These are phyloP conservation scores for Lactarius vividus DNA, from an alignment of 768 basidiomycete genomes.

Conservation along the genomic window DNA sequence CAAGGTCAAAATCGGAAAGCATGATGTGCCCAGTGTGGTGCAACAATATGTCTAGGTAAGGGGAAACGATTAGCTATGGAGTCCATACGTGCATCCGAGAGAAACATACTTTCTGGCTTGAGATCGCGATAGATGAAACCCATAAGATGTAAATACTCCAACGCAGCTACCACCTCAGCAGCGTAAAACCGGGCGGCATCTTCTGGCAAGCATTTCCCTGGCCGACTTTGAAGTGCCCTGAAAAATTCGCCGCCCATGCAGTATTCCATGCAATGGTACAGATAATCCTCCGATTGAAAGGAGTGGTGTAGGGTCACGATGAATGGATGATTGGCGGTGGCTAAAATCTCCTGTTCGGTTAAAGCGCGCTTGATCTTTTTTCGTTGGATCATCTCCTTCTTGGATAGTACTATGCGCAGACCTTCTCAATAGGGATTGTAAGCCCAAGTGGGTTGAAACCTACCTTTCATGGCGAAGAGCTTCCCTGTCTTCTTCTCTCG, in stretches of 20 bases:
- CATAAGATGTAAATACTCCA: slow-evolving; percentile 99
- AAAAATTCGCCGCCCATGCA: slow-evolving; percentile 99
- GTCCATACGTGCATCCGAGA: slow-evolving; percentile 3
- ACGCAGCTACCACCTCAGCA: slow-evolving; percentile 94
- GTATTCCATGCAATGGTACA: slow-evolving; percentile 99
- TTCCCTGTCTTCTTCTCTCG: slow-evolving; percentile 97
- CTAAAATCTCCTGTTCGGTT: slow-evolving; percentile 98
- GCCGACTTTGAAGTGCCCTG: slow-evolving; percentile 91
- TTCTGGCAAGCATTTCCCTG: slow-evolving; percentile 95
- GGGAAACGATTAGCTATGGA: slow-evolving; percentile 26
- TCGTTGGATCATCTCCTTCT: slow-evolving; percentile 99
- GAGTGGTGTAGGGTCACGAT: slow-evolving; percentile 99
- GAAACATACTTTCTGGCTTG: slow-evolving; percentile 93
- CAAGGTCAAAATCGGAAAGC: slow-evolving; percentile 98
- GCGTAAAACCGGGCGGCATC: slow-evolving; percentile 97
- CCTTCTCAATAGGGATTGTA: slow-evolving; percentile 22
- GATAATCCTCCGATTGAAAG: slow-evolving; percentile 96
- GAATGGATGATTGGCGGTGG: slow-evolving; percentile 98
- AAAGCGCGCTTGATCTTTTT: slow-evolving; percentile 99
- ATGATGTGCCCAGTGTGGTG: slow-evolving; percentile 99
- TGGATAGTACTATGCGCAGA: slow-evolving; percentile 77
- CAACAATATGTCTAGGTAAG: slow-evolving; percentile 79
- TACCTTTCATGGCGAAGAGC: slow-evolving; percentile 99
- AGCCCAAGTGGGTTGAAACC: slow-evolving; percentile 33
- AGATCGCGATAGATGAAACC: slow-evolving; percentile 99